Percentiles rank a stretch among this genome's conserved stretches.
phyloP scores from a whole-genome alignment of 495 filamentous ascomycete genomes.

The Podospora pseudopauciseta region DNA sequence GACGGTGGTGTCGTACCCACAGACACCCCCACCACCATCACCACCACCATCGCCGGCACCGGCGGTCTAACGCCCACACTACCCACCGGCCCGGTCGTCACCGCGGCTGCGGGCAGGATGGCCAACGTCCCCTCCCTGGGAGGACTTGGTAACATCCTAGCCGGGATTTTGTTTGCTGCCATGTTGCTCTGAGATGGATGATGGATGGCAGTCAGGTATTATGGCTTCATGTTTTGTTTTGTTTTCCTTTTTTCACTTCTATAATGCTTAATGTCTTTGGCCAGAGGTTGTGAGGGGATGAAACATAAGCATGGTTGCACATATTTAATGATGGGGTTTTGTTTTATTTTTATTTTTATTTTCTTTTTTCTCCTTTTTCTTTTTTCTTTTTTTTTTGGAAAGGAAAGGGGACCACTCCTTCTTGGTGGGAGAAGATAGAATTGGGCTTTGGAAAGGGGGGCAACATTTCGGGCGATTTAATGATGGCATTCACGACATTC shows the following conservation, averaged over 20 bases:
- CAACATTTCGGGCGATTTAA: background rate
- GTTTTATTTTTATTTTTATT: no score
- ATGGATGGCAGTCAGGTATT: background rate
- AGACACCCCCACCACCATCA: background rate
- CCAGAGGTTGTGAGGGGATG: background rate
- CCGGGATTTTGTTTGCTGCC: background rate
- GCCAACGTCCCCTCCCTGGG: background rate
- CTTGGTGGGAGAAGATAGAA: slow-evolving; percentile 2
- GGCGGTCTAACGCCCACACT: background rate
- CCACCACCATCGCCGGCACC: background rate
- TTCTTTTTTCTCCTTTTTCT: background rate
- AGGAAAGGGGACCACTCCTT: background rate
- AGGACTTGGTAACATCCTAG: slow-evolving; percentile 3
- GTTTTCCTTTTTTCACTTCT: background rate
- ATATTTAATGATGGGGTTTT: background rate
- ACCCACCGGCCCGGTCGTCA: background rate
- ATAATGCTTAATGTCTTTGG: slow-evolving; percentile 4
- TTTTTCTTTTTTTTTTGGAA: background rate
- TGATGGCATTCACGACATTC: slow-evolving; percentile 1
- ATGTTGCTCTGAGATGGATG: background rate
- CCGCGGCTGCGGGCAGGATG: slow-evolving; percentile 13
- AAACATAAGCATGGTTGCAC: background rate
- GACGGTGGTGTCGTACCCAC: background rate
- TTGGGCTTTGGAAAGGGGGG: background rate
- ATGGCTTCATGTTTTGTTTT: background rate